Evolutionary conservation across 208 protist species (phyloP).

Genomic region (Willaertia magna): DNA sequence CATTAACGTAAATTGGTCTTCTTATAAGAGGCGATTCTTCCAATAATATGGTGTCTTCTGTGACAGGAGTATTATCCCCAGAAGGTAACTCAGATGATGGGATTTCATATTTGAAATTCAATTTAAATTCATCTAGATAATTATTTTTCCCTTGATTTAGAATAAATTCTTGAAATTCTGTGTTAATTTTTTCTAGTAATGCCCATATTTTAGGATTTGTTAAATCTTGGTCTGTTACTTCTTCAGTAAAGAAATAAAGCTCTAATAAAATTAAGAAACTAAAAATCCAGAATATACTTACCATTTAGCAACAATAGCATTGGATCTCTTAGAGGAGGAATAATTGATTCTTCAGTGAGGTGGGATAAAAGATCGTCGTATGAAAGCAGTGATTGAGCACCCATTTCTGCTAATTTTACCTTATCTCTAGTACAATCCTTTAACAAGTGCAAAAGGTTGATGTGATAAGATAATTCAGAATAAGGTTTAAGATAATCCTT

Average conservation of each 20-base stretch:
- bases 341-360: not conserved
- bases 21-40: too few relatives aligned
- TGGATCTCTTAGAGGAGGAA: not conserved
- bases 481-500: not conserved
- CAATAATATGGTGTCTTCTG: too few relatives aligned
- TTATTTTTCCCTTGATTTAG: not conserved
- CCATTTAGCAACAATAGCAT: not conserved
- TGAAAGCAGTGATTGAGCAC: not conserved
- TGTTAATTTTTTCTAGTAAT: not conserved
- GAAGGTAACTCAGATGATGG: not conserved
- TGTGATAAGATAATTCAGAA: not conserved
- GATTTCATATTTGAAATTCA: not conserved
- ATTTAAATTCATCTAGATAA: not conserved
- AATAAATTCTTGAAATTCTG: not conserved
- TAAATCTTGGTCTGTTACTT: not conserved
- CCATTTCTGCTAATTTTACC: not conserved
- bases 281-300: too few relatives aligned
- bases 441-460: not conserved
- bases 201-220: not conserved
- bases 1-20: not conserved
- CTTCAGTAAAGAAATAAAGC: not conserved
- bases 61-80: too few relatives aligned
- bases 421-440: not conserved
- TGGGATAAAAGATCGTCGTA: not conserved
- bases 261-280: not conserved